Base-by-base conservation (phyloP, 2,329 filamentous ascomycete genomes). In the Calonectria honghensis region DNA sequence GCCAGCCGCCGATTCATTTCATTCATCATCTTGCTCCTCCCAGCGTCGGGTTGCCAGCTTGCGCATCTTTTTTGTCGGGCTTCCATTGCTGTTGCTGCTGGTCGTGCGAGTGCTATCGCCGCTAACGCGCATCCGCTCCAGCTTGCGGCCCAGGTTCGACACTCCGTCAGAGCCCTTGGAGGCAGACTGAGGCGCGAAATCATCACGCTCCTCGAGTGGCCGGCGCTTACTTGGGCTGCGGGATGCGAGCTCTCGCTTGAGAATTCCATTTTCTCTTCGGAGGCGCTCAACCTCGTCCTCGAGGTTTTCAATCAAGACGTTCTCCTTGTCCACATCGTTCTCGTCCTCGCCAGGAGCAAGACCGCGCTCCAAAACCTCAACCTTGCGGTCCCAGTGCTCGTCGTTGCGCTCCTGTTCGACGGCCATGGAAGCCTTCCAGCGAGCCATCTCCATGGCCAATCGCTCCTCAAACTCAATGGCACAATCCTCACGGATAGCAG, bases 401-500 rank as follows among this genome's bases (percentile, higher is more conserved):
- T 98, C 95, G 68, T 93, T 92, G 57, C 92, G 91, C 79, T 97
- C 96, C 75, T 92, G 90, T 83, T 98, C 96, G 6, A 94, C 91
- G 24, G 95, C 94, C 83, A 96, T 91, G 0, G 92, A 94, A 0
- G 90, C 91, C 82, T 96, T 94, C 94, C 95, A 98, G n/a, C 95
- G 89, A 13, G 91, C 90, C 83, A 95, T 91, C 83, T 98, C 96
- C 16, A 93, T 86, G 27, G 92, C 91, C 61, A 98, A 89, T 14
- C 92, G 91, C 73, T 91, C 88, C 81, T 99, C 97, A 87, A 98
- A 97, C 81, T 98, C 97, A 3, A 87, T 89, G 79, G 93, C 96
- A 79, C 96, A 96, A 79, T 98, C 96, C 81, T 98, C 96, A 29
- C 97, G 93, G 37, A 98, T 91, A 7, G 94, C 93, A 79, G 94